Evolutionary conservation across 805 yeast genomes (phyloP), one percentile per base, ranked within the genome.

Genomic region (Candida xiaguanensis): DNA sequence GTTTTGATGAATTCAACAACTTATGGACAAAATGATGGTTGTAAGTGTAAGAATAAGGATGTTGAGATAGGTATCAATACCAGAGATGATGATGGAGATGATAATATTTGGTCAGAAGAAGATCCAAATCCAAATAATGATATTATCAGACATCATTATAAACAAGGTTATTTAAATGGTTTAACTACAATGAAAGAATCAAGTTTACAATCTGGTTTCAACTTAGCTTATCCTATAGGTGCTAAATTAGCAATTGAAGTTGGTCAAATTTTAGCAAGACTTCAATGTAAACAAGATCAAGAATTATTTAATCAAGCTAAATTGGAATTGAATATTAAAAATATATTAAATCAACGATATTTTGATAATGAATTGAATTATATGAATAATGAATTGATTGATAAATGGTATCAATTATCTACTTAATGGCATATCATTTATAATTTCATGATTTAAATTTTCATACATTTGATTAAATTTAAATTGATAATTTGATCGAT

Each of bases 121-220:
- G 64, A 56, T 2, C 40, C 42, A 18, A 36, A 43, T 9, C 41
- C 55, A n/a, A 40, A 49, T 28, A 55, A 56, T 16, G 66, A 59
- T 42, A 38, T 82, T 34, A 63, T 75, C 48, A 61, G 90, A 22
- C 72, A 69, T 8, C 96, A 90, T 54, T 70, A 69, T 7, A 85
- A 85, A 46, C 82, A 82, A 45, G 98, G 97, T 0, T 90, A 86
- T 49, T 59, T 87, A 4, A 95, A 84, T 44, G 98, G 97, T 0
- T 53, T 90, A 5, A 68, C 86, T 1, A 60, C 57, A 12, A 77
- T 87, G 4, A 82, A 86, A 50, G 95, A 85, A 47, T 59, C 61
- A 6, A 76, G 82, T 29, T 62, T 88, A 17, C 97, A 90, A 53
- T 53, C 64, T 9, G 96, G 96, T 0, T 90, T 91, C 53, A 95